Conservation (phyloP, 768 basidiomycete species). For the Tephrocybe sp. region DNA sequence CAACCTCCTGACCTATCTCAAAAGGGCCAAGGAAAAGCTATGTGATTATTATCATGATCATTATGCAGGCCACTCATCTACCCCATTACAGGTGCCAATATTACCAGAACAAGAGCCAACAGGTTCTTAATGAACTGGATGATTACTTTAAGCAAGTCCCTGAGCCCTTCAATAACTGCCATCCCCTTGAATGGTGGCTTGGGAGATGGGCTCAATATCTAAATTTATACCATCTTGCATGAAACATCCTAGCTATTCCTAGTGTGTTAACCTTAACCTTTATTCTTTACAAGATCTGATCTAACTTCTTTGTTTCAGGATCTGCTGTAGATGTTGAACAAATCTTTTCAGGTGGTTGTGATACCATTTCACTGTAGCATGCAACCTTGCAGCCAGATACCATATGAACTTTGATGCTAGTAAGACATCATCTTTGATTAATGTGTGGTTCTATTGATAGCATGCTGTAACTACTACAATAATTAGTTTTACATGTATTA, state of each 20-base stretch:
- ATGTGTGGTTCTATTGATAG: neutral
- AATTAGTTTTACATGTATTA: neutral
- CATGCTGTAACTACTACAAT: neutral
- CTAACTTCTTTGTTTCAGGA: neutral
- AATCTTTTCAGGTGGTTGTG: conserved; percentile 4
- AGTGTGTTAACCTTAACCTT: conserved; percentile 5
- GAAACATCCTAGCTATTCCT: conserved; percentile 1
- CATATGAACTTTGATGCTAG: neutral
- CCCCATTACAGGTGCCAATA: neutral
- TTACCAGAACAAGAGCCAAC: neutral
- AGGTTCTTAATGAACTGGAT: conserved; percentile 19
- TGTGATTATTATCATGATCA: neutral
- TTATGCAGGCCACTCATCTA: neutral
- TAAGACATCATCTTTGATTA: neutral
- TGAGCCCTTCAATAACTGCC: conserved; percentile 24
- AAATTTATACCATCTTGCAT: conserved; percentile 1
- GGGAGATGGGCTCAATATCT: conserved; percentile 1
- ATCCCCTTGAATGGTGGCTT: conserved; percentile 31
- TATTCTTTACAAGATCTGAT: neutral
- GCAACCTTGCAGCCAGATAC: conserved; percentile 6
- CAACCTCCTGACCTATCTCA: conserved; percentile 13
- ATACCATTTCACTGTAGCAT: conserved; percentile 6
- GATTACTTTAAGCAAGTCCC: conserved; percentile 22
- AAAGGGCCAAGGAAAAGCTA: conserved; percentile 7
- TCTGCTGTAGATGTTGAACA: conserved; percentile 5